Evolutionary conservation across 306 rosid genomes (phyloP), one percentile per base, ranked within the genome.

Genomic region (barrel medic (Medicago truncatula)): DNA sequence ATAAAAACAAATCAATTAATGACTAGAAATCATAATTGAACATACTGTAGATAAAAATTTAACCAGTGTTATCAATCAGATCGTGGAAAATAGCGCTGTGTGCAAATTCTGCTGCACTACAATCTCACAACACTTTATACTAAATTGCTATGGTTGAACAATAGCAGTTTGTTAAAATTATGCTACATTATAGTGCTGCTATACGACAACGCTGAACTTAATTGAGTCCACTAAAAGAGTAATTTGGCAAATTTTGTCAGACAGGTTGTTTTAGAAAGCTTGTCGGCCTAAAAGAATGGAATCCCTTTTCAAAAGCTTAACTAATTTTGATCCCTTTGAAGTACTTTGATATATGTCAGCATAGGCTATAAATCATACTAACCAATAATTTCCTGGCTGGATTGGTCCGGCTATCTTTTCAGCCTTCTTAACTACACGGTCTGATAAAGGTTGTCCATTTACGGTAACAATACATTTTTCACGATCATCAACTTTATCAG

Each of bases 351-450:
- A 14, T 50, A 52, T 67, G 66, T 40, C 14, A 21, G 14, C 79
- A 4, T 66, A 66, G 52, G 49, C 28, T 52, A 40, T 67, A 58
- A 70, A 65, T 71, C 11, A 75, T 47, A 83, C 91, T 76, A 75
- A 92, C 99, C 99, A 96, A 81, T 92, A 96, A 70, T 90, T 85
- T 77, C 99, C 99, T 16, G 97, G 97, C 49, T 82, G 97, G 80
- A 96, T 83, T 74, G 89, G 83, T 77, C 99, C 99, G 1, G 99
- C 98, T 40, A 79, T 78, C 87, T 96, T 96, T 83, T 96, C 97
- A 3, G 99, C 98, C 83, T 92, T 96, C 91, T 87, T 96, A 59
- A 92, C 54, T 40, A 76, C 78, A 1, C 93, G 90, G 57, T 90
- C 95, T 8, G 89, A 72, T 61, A 96, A 62, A 14, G 82, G 84